Evolutionary conservation across 306 rosid species (phyloP).

Genomic region (Rosa rugosa): DNA sequence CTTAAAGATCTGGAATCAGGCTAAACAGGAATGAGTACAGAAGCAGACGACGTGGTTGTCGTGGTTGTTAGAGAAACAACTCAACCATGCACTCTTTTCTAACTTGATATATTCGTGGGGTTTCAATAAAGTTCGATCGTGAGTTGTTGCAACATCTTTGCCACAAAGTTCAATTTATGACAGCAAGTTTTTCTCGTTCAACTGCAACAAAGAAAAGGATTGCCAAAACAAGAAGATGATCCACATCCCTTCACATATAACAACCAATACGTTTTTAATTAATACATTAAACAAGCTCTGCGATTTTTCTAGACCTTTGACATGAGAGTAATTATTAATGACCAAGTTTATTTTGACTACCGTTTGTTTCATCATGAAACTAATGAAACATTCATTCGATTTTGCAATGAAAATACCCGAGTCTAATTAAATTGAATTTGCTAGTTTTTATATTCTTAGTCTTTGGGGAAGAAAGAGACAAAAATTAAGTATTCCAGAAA

Average conservation of each 20-base stretch:
- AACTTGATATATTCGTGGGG: neutral
- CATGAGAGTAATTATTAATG: neutral
- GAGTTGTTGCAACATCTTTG: neutral
- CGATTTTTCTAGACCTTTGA: neutral
- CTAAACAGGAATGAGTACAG: neutral
- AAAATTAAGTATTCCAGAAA: neutral
- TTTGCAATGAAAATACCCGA: neutral
- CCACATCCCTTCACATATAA: too few species aligned
- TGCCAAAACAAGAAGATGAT: neutral
- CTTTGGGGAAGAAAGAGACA: neutral
- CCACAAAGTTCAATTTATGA: neutral
- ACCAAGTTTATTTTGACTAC: neutral
- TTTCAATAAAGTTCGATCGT: neutral
- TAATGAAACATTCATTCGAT: neutral
- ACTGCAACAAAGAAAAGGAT: neutral
- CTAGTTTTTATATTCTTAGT: neutral
- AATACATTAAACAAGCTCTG: neutral
- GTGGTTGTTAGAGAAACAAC: neutral
- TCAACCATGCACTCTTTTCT: neutral
- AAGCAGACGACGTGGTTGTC: too few species aligned
- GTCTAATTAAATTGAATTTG: neutral
- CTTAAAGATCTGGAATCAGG: neutral
- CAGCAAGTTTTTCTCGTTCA: neutral
- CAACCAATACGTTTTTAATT: neutral
- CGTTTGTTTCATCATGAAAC: neutral